Evolutionary conservation across 208 protist species (phyloP), one percentile per base, ranked within the genome.

Genomic region (Porcisia deanei): DNA sequence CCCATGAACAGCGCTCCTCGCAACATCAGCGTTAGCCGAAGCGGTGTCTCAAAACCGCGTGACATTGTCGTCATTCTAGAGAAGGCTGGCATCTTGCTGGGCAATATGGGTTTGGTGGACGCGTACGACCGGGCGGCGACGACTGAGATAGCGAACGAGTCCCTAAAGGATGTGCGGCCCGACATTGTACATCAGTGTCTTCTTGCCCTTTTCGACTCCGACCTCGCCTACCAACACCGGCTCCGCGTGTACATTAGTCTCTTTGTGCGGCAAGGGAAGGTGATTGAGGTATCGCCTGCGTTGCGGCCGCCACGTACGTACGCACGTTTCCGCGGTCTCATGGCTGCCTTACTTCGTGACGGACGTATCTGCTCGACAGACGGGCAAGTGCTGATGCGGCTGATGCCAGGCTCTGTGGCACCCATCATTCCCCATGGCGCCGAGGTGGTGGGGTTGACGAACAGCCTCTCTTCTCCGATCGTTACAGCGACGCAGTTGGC

Each of bases 141-240:
- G 47, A 96, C 91, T 16, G 89, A 91, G 76, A 86, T 96, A 53
- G 79, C 85, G 20, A 97, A 96, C 75, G 70, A 79, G 57, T 95
- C 90, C 1, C 77, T 94, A 54, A 79, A 84, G 61, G 91, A 92
- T 68, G 90, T 95, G 66, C 91, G 92, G 1, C 92, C 94, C 14
- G 94, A 98, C 65, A 97, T 97, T 83, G 92, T 98, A 30, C 94
- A 98, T 68, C 94, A 98, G 84, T 96, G 90, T 73, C 91, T 98
- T 14, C 88, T 98, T n/a, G 94, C 94, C 22, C 90, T 98, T 58
- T 98, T 94, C 76, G 94, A 97, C 81, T 93, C 88, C 10, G 90
- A 94, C 47, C 86, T 97, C 41, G 91, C 90, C 22, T 83, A 90
- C 74, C 74, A 87, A 65, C 81, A 86, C 39, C 88, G 85, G 45